Percentiles rank a stretch among this genome's conserved stretches.
Evolutionary conservation across 164 flowering plant species (phyloP).

Genomic region (Berberis vulgaris): DNA sequence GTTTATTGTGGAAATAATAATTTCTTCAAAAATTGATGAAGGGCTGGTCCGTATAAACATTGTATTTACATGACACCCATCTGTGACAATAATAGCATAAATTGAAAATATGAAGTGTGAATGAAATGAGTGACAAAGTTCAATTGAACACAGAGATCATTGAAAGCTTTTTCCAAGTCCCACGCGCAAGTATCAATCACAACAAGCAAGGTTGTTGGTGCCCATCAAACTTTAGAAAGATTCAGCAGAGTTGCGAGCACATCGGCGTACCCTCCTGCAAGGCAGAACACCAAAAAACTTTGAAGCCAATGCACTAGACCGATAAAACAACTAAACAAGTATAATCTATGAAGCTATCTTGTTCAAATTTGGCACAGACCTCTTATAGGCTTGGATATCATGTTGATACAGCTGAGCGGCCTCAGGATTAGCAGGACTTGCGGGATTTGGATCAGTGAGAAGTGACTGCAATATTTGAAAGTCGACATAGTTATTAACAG

Average conservation of each 20-base stretch:
- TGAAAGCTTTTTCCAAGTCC: not conserved
- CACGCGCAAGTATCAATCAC: not conserved
- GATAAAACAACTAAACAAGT: not conserved
- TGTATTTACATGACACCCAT: not conserved
- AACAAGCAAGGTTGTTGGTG: not conserved
- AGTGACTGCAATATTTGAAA: slow-evolving; percentile 35
- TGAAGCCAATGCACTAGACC: too few relatives aligned
- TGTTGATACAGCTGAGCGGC: slow-evolving; percentile 46
- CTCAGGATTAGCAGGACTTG: slow-evolving; percentile 53
- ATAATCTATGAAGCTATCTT: not conserved
- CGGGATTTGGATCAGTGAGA: slow-evolving; percentile 46
- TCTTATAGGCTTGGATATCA: slow-evolving; percentile 40
- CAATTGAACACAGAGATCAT: not conserved
- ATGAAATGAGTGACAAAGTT: not conserved
- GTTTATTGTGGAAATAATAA: too few relatives aligned
- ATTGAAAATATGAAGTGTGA: not conserved
- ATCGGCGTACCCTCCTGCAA: slow-evolving; percentile 45
- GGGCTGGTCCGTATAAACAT: not conserved
- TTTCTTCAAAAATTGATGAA: too few relatives aligned
- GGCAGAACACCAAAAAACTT: too few relatives aligned
- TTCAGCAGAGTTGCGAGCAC: slow-evolving; percentile 46
- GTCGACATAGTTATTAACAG: not conserved
- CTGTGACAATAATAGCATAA: not conserved
- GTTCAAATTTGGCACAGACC: slow-evolving; percentile 13
- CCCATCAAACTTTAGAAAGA: slow-evolving; percentile 5